Conservation (phyloP, 441 rosid species). For the Arabidopsis lyrata region DNA sequence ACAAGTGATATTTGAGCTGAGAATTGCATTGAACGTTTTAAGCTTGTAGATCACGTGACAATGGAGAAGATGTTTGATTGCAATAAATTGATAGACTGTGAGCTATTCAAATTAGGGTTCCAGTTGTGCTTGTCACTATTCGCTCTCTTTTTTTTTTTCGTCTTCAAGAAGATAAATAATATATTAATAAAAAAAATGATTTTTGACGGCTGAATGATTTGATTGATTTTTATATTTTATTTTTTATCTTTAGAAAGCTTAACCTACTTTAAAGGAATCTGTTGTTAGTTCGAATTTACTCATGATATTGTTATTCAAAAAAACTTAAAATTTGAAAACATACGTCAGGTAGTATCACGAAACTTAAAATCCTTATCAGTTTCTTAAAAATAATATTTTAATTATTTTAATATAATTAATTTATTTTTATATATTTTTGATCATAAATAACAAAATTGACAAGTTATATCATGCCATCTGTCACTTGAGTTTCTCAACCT, state of each 20-base stretch:
- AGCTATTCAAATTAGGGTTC: slow-evolving; percentile 38
- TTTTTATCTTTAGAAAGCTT: background rate
- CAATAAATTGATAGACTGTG: slow-evolving; percentile 36
- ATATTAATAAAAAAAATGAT: background rate
- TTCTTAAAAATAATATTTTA: too few species aligned
- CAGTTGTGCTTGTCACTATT: slow-evolving; percentile 25
- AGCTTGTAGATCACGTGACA: slow-evolving; percentile 33
- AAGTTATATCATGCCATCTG: too few species aligned
- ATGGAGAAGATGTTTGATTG: slow-evolving; percentile 19
- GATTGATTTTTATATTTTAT: background rate
- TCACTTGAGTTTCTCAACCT: too few species aligned
- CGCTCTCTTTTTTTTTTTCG: background rate
- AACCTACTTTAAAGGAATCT: background rate
- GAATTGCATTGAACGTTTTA: background rate
- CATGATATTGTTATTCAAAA: background rate
- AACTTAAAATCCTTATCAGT: too few species aligned
- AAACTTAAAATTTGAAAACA: background rate
- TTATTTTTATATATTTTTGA: too few species aligned
- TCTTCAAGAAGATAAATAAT: background rate
- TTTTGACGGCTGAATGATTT: background rate
- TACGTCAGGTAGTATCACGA: background rate
- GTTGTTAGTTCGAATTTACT: background rate
- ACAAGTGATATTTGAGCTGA: slow-evolving; percentile 17
- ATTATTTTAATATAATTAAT: too few species aligned
- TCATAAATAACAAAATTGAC: too few species aligned